Evolutionary conservation across 345 rosid genomes (phyloP).

Genomic region (Hevea brasiliensis): DNA sequence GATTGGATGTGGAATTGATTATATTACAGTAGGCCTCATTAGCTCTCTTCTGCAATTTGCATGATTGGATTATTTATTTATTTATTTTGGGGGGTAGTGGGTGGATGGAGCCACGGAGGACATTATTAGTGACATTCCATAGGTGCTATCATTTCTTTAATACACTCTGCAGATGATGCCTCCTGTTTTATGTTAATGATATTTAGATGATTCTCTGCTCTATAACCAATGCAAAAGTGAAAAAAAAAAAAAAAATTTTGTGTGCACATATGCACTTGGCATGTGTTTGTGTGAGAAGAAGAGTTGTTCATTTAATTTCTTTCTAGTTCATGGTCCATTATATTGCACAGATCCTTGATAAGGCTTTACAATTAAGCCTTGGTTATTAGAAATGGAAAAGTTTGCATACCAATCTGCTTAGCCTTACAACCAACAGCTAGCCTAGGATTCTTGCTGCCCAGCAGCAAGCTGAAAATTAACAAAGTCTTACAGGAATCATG

Average conservation of each 20-base stretch:
- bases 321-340: not conserved
- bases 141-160: not conserved
- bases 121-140: not conserved
- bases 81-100: not conserved
- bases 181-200: not conserved
- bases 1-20: constrained; percentile 82
- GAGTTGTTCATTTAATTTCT: not conserved
- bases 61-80: not conserved
- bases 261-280: not conserved
- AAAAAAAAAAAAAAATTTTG: not conserved
- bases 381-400: not conserved
- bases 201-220: not conserved
- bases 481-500: not conserved
- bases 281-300: not conserved
- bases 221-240: not conserved
- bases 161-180: not conserved
- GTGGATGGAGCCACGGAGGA: no score
- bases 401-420: not conserved
- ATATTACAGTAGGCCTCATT: constrained; percentile 59
- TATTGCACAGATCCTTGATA: not conserved
- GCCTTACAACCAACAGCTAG: not conserved
- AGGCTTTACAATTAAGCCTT: not conserved
- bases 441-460: not conserved
- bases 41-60: not conserved
- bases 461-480: not conserved